Evolutionary conservation across 768 basidiomycete genomes (phyloP), one percentile per base, ranked within the genome.

Genomic region (Termitomyces sp.): DNA sequence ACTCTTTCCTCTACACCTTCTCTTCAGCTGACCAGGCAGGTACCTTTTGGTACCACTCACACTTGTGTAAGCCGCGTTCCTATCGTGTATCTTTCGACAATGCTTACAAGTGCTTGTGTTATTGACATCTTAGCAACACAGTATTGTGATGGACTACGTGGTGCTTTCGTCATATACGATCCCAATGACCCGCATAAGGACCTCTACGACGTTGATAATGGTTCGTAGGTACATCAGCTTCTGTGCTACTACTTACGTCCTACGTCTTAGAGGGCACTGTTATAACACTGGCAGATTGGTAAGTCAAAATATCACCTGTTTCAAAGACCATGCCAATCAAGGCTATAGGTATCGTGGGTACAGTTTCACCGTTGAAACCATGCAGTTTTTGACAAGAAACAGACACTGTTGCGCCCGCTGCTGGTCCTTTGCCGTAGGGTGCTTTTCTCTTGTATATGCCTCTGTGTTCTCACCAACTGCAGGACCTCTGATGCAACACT

Each of bases 101-200:
- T 26, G 66, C 66, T 71, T 26, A 24, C 65, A 45, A 30, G 53
- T 69, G 68, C 38, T 65, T 65, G 61, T n/a, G 65, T 66, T 44
- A 67, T 68, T 44, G 12, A 22, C 22, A 26, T 61, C 63, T 20
- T 54, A 66, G 70, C 70, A 6, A 73, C 74, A 0, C 82, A 83
- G 61, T 83, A 82, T 55, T 84, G 77, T 56, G 77, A 78, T 63
- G 77, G 77, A 0, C 64, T 75, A 16, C 65, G 76, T 43, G 76
- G 76, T 2, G 63, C 65, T 0, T 40, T 77, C 12, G 67, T 75
- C 20, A 60, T 79, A 4, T 75, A 76, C 53, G 77, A 80, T 48
- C 72, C 69, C 8, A 6, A 63, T 2, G 75, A 77, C 54, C 75
- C 75, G 16, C 6, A 38, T 35, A 18, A 32, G 26, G 8, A 36